Evolutionary conservation across 306 rosid species (phyloP).

Genomic region (Dryas alaskensis): DNA sequence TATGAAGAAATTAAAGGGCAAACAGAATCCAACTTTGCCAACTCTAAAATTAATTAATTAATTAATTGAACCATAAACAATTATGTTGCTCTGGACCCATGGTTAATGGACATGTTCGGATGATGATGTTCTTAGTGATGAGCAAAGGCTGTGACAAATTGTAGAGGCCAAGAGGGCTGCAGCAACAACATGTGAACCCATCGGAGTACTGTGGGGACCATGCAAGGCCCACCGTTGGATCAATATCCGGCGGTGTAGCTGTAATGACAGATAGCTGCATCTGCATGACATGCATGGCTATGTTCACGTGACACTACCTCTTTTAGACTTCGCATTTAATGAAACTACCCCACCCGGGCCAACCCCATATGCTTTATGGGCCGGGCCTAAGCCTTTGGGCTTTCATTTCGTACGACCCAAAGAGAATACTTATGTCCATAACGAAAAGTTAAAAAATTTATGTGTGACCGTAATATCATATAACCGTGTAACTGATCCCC

Average conservation of each 20-base stretch:
- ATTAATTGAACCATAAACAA: too few relatives aligned
- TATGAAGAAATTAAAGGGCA: too few relatives aligned
- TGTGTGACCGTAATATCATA: too few relatives aligned
- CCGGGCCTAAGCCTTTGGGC: not conserved
- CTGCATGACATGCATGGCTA: slow-evolving; percentile 37
- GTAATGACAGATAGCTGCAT: slow-evolving; percentile 26
- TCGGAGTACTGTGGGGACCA: slow-evolving; percentile 36
- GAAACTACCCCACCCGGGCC: not conserved
- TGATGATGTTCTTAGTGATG: not conserved
- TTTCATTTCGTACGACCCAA: not conserved
- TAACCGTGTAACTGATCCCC: too few relatives aligned
- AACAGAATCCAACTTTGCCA: too few relatives aligned
- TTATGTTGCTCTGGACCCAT: not conserved
- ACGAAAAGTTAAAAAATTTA: not conserved
- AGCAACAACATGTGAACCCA: slow-evolving; percentile 8
- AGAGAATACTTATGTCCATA: not conserved
- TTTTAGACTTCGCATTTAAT: not conserved
- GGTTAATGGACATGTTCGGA: not conserved
- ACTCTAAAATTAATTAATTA: too few relatives aligned
- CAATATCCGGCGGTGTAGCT: slow-evolving; percentile 31
- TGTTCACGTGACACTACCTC: slow-evolving; percentile 22
- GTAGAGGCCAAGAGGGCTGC: not conserved
- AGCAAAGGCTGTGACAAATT: not conserved
- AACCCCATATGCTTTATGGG: not conserved
- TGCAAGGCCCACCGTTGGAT: slow-evolving; percentile 9